Percentiles rank a stretch among this genome's conserved stretches.
These are phyloP conservation scores for Centaurea solstitialis DNA, from an alignment of 129 eudicot species.

Conservation along the genomic window DNA sequence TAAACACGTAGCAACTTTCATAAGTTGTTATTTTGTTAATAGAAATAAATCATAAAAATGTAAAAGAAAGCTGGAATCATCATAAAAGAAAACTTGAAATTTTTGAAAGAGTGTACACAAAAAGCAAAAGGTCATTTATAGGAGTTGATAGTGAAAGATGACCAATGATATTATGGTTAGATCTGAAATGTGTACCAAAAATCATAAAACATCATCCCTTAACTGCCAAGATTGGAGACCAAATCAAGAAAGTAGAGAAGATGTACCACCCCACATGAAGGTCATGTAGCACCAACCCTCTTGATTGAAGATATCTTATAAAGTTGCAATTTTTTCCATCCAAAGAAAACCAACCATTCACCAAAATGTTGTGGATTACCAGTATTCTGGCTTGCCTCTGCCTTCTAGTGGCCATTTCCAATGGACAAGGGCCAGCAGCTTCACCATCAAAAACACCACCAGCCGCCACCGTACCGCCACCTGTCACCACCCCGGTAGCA, in stretches of 20 bases:
- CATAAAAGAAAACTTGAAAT: not conserved
- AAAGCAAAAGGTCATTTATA: not conserved
- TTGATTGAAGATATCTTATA: conserved; percentile 30
- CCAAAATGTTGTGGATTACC: conserved; percentile 26
- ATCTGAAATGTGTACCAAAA: conserved; percentile 28
- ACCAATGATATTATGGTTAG: conserved; percentile 12
- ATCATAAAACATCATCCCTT: conserved; percentile 2
- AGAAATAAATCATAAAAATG: not conserved
- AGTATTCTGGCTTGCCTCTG: conserved; percentile 40
- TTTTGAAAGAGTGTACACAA: not conserved
- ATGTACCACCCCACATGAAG: conserved; percentile 55
- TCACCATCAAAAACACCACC: conserved; percentile 59
- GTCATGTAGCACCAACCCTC: conserved; percentile 52
- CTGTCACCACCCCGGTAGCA: conserved; percentile 43
- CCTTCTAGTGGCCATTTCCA: conserved; percentile 42
- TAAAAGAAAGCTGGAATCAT: no score
- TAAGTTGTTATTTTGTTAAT: not conserved
- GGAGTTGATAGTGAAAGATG: conserved; percentile 17
- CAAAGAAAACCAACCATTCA: conserved; percentile 17
- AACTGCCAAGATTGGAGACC: conserved; percentile 24
- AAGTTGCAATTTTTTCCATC: conserved; percentile 8
- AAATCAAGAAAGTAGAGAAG: conserved; percentile 33
- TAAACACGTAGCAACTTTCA: not conserved
- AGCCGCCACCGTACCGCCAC: conserved; percentile 40
- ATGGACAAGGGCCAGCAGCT: conserved; percentile 78